A percentile compares a stretch with the other conserved stretches of the same genome.
phyloP scores from a whole-genome alignment of 805 yeast species.

The Kuraishia molischiana region DNA sequence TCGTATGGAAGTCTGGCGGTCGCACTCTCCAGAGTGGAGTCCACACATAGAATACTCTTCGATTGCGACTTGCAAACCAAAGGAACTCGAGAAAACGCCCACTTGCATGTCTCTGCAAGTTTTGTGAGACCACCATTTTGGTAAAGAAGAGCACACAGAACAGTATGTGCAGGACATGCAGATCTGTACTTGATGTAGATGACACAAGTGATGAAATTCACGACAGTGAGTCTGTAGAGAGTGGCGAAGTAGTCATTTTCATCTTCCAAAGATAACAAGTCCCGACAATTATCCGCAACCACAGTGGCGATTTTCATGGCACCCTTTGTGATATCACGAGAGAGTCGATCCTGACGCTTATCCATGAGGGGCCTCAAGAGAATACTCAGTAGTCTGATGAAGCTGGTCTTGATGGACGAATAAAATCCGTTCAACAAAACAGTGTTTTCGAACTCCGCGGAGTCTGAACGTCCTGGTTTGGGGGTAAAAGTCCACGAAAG shows the following conservation, averaged over 20 bases:
- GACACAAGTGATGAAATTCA: conserved; percentile 15
- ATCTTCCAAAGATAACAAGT: conserved; percentile 15
- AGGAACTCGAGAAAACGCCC: not conserved
- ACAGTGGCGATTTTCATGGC: conserved; percentile 15
- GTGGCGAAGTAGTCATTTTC: conserved; percentile 11
- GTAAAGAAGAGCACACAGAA: conserved; percentile 37
- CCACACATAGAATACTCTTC: too few species aligned
- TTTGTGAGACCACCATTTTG: conserved; percentile 37
- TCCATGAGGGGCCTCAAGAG: conserved; percentile 18
- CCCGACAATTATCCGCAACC: conserved; percentile 12
- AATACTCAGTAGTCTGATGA: conserved; percentile 11
- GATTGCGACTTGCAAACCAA: too few species aligned
- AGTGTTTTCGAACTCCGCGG: conserved; percentile 56
- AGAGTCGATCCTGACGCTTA: conserved; percentile 33
- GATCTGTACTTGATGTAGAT: conserved; percentile 13
- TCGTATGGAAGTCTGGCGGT: conserved; percentile 14
- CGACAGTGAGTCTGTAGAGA: conserved; percentile 15
- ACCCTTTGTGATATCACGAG: conserved; percentile 15
- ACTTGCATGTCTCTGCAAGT: conserved; percentile 13
- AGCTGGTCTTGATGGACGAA: not conserved
- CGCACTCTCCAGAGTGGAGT: conserved; percentile 15
- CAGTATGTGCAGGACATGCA: conserved; percentile 22
- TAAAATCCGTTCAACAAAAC: conserved; percentile 25
- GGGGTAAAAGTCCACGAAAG: not conserved
- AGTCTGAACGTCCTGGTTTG: conserved; percentile 3